Evolutionary conservation across 495 filamentous ascomycete genomes (phyloP), one percentile per base, ranked within the genome.

Genomic region (Xylaria castorea): DNA sequence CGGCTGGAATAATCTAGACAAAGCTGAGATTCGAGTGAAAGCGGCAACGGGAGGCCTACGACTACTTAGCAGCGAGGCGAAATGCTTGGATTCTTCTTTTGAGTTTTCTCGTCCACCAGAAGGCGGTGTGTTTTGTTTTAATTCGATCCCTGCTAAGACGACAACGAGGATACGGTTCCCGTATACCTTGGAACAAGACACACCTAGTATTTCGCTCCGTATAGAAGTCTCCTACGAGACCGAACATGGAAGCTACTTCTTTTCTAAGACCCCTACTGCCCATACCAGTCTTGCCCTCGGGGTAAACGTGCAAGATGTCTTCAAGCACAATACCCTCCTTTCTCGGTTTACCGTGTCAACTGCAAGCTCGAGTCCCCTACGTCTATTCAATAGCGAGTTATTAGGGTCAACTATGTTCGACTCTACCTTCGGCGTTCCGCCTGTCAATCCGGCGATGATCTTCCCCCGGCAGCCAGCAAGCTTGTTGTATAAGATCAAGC

Each of bases 291-390:
- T 98, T 14, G 93, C 93, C 0, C 87, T 99, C 50, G 94, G 94
- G 22, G 95, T 99, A 72, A 98, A 98, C 74, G 95, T 99, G 50
- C 94, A 98, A 75, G 97, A 99, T 75, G 89, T 94, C 48, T 99
- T 99, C 86, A 97, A 97, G 79, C 87, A 92, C 65, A 82, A 90
- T 38, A 84, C 90, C 1, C 86, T 98, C 0, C 96, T 95, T 75
- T 97, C 95, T 0, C 90, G 91, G 63, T 98, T 99, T 78, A 96
- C 92, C 20, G 89, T 99, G 51, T 92, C 92, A 38, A 92, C 95
- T 5, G 91, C 94, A 4, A 92, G 83, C 71, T 76, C 87, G 66
- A 88, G 91, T 62, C 96, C 96, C 1, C 81, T 98, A 11, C 88
- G 93, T 44, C 83, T 99, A 32, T 83, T 91, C 40, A 88, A 87